These are phyloP conservation scores for Zygosaccharomyces gambellarensis DNA, from an alignment of 805 yeast species.

Conservation along the genomic window DNA sequence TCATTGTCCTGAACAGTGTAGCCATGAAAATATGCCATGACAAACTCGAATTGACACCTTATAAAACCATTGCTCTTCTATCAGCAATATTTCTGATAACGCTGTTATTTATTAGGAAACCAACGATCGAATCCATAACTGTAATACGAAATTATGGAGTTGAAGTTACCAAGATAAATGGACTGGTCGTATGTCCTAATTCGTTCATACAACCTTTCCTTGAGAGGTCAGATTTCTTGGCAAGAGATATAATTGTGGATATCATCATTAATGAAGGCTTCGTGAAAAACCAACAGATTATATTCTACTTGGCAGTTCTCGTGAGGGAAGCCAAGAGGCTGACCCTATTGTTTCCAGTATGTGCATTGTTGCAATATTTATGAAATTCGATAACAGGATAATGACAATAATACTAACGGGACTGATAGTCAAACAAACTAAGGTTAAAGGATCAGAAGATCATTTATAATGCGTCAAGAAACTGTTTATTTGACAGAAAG, in stretches of 20 bases:
- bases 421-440: constrained; percentile 18
- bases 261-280: constrained; percentile 74
- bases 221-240: constrained; percentile 41
- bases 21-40: neutral
- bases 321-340: constrained; percentile 38
- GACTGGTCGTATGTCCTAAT: constrained; percentile 24
- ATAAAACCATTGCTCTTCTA: neutral
- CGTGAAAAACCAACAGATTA: constrained; percentile 53
- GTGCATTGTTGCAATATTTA: constrained; percentile 11
- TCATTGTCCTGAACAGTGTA: constrained; percentile 1
- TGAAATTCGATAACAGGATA: neutral
- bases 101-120: constrained; percentile 13
- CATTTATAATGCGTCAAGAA: constrained; percentile 23
- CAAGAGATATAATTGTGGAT: constrained; percentile 54
- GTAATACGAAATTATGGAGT: constrained; percentile 27
- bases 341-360: constrained; percentile 33
- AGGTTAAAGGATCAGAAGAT: constrained; percentile 22
- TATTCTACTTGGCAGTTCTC: constrained; percentile 58
- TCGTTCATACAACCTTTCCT: constrained; percentile 13
- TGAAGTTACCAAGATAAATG: constrained; percentile 20
- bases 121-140: constrained; percentile 22
- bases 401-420: constrained; percentile 6
- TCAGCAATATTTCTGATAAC: neutral
- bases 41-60: neutral
- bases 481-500: constrained; percentile 12